Evolutionary conservation across 352 stramenopile genomes (phyloP).

Genomic region (Pythium sp.): DNA sequence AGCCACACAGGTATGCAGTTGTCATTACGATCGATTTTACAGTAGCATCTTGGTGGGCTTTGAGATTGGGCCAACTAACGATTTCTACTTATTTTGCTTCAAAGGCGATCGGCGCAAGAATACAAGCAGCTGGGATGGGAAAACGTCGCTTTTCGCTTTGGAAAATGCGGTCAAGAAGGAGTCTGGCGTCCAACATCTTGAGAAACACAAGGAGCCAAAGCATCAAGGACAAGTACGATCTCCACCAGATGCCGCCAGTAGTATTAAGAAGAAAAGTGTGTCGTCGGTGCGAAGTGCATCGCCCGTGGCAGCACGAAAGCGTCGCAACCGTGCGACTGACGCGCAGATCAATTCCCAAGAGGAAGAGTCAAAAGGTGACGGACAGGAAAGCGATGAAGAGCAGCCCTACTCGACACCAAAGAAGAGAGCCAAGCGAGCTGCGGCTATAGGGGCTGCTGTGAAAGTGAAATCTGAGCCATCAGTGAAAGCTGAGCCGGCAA

Average conservation of each 20-base stretch:
- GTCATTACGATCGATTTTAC: neutral
- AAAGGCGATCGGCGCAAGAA: conserved; percentile 23
- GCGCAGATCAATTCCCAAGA: neutral
- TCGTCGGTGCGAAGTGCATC: neutral
- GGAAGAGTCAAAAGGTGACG: conserved; percentile 7
- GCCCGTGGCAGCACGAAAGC: neutral
- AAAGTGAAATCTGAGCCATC: conserved; percentile 6
- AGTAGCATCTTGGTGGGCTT: neutral
- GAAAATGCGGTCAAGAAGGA: conserved; percentile 15
- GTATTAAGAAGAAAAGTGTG: neutral
- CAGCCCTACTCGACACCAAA: neutral
- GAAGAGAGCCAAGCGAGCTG: conserved; percentile 6
- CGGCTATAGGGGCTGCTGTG: neutral
- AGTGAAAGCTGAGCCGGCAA: neutral
- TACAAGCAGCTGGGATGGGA: conserved; percentile 55
- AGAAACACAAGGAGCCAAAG: conserved; percentile 5
- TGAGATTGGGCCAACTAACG: neutral
- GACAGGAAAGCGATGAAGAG: conserved; percentile 1
- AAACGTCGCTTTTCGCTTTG: conserved; percentile 35
- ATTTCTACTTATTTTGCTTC: neutral
- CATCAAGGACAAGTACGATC: neutral
- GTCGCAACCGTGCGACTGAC: neutral
- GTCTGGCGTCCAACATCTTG: conserved; percentile 9
- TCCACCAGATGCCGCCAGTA: neutral
- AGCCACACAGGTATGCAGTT: conserved; percentile 32